These are phyloP conservation scores for Calocybe cyanea DNA, from an alignment of 768 basidiomycete species.

Conservation along the genomic window DNA sequence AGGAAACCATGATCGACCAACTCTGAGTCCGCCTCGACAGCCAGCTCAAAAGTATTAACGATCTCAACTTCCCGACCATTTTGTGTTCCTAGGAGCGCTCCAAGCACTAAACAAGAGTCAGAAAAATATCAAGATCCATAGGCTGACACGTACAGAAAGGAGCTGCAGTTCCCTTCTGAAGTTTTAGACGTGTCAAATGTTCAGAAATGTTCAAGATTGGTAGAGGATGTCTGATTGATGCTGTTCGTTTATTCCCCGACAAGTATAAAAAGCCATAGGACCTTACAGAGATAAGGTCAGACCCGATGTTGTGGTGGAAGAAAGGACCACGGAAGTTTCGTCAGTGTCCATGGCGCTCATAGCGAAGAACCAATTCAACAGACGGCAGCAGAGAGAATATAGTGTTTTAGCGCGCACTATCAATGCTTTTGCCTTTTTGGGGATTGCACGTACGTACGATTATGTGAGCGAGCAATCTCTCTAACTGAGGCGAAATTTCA, in stretches of 20 bases:
- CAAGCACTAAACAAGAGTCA: conserved; percentile 58
- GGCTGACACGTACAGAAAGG: conserved; percentile 57
- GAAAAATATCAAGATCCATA: not conserved
- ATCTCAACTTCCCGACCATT: conserved; percentile 95
- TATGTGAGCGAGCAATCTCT: no score
- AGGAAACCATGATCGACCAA: conserved; percentile 81
- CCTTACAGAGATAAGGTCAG: conserved; percentile 72
- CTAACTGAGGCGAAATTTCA: no score
- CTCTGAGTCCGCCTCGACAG: conserved; percentile 52
- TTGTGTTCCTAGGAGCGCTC: conserved; percentile 91
- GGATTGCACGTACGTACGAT: no score
- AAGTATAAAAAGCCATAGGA: not conserved
- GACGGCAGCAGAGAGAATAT: no score
- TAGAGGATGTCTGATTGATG: conserved; percentile 76
- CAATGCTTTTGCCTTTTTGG: no score
- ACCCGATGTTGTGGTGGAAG: conserved; percentile 68
- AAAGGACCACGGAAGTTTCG: conserved; percentile 69
- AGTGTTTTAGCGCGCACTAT: no score
- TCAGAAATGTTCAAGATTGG: conserved; percentile 97
- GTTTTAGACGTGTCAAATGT: conserved; percentile 81
- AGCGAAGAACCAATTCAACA: conserved; percentile 11
- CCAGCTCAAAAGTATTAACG: conserved; percentile 93
- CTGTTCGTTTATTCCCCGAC: conserved; percentile 9
- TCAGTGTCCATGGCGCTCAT: conserved; percentile 76
- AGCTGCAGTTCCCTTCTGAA: conserved; percentile 57